Conservation (phyloP, 1,284 basidiomycete genomes). For the Phaffia rhodozyma region DNA sequence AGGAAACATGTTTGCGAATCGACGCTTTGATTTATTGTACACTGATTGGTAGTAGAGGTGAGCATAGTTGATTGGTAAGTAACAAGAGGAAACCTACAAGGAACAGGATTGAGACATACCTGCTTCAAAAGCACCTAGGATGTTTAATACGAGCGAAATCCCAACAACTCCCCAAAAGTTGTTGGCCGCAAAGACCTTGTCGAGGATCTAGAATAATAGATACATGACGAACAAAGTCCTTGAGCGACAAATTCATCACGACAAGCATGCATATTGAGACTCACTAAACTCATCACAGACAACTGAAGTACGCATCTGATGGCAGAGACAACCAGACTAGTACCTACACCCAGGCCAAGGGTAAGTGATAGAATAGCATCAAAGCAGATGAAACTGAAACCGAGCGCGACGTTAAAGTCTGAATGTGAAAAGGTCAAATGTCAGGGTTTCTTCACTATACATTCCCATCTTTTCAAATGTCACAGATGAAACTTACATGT, state of each 20-base stretch:
- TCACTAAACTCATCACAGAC: conserved; percentile 41
- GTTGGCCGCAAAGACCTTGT: conserved; percentile 59
- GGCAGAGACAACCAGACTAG: conserved; percentile 43
- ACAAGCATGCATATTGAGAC: background rate
- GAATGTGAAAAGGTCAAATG: no score
- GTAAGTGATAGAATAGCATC: conserved; percentile 45
- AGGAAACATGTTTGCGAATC: conserved; percentile 64
- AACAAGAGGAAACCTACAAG: background rate
- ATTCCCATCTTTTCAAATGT: no score
- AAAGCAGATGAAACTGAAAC: conserved; percentile 52
- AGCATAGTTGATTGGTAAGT: conserved; percentile 48
- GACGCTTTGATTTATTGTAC: conserved; percentile 59
- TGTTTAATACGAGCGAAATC: conserved; percentile 38
- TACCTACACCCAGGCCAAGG: conserved; percentile 56
- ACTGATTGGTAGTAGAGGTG: conserved; percentile 48
- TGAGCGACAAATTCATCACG: background rate
- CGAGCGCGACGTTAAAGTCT: conserved; percentile 52
- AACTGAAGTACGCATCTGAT: conserved; percentile 64
- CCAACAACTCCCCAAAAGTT: conserved; percentile 60
- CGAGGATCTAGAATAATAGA: conserved; percentile 43
- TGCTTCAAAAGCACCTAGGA: conserved; percentile 4
- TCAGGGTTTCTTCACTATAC: no score
- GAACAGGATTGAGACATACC: background rate
- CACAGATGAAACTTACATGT: no score
- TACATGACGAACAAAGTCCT: background rate